phyloP scores from a whole-genome alignment of 331 rosid genomes.

The Telfairia occidentalis region DNA sequence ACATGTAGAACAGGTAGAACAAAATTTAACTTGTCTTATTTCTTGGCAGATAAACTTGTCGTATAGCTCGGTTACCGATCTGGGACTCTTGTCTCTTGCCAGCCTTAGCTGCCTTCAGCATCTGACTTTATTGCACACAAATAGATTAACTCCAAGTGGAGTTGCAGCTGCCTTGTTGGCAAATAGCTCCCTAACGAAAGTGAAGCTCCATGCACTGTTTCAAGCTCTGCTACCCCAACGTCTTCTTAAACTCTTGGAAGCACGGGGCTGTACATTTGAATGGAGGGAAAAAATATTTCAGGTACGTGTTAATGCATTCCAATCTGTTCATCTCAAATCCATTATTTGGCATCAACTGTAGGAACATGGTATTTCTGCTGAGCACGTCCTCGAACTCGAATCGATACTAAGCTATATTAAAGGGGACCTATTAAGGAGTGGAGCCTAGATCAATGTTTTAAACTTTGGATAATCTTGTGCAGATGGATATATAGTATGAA shows the following conservation, averaged over 20 bases:
- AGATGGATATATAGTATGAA: background rate
- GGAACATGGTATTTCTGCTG: background rate
- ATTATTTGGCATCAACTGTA: background rate
- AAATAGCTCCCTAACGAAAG: slow-evolving; percentile 73
- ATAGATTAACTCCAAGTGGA: slow-evolving; percentile 62
- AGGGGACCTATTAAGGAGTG: background rate
- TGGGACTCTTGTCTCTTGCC: slow-evolving; percentile 78
- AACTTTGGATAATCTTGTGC: background rate
- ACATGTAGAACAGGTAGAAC: slow-evolving; percentile 4
- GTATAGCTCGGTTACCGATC: slow-evolving; percentile 66
- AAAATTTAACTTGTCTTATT: background rate
- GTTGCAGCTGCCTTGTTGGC: slow-evolving; percentile 70
- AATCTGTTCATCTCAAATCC: background rate
- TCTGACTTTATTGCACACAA: slow-evolving; percentile 58
- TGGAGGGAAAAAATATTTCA: slow-evolving; percentile 81
- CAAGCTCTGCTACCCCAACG: slow-evolving; percentile 42
- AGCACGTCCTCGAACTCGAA: background rate
- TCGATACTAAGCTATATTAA: background rate
- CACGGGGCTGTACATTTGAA: slow-evolving; percentile 71
- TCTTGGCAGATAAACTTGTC: slow-evolving; percentile 79
- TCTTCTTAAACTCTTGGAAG: slow-evolving; percentile 64
- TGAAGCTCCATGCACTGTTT: slow-evolving; percentile 67
- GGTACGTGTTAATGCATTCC: slow-evolving; percentile 28
- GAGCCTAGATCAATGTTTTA: background rate
- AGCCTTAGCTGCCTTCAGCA: slow-evolving; percentile 76